Evolutionary conservation across 2,329 filamentous ascomycete species (phyloP).

Genomic region (Cordyceps militaris): DNA sequence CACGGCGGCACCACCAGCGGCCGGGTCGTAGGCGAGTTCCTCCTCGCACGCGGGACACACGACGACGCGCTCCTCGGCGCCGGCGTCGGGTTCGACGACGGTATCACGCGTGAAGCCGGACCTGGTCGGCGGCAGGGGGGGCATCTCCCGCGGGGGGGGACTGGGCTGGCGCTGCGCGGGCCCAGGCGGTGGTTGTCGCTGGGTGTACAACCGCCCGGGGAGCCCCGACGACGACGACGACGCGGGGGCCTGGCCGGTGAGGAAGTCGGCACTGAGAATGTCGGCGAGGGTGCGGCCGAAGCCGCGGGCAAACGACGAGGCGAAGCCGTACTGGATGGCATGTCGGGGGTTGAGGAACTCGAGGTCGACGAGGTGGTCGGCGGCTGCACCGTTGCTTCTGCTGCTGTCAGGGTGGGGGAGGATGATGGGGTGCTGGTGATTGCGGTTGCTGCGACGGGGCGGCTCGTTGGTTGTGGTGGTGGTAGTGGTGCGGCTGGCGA

Average conservation of each 20-base stretch:
- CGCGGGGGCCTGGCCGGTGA: background rate
- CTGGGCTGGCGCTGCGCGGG: constrained; percentile 21
- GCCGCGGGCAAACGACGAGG: constrained; percentile 18
- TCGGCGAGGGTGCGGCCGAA: constrained; percentile 14
- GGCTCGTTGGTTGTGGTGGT: background rate
- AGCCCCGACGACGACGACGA: background rate
- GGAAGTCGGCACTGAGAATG: constrained; percentile 6
- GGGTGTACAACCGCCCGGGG: constrained; percentile 13
- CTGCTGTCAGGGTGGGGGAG: background rate
- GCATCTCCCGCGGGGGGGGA: constrained; percentile 45
- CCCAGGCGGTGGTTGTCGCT: constrained; percentile 16
- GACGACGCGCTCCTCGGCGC: constrained; percentile 60
- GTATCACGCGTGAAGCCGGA: constrained; percentile 78
- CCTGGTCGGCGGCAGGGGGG: constrained; percentile 56
- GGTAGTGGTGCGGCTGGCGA: too few species aligned
- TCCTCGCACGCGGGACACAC: constrained; percentile 82
- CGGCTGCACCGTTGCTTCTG: background rate
- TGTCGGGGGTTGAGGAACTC: constrained; percentile 17
- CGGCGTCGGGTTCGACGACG: constrained; percentile 20
- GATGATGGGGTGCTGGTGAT: constrained; percentile 13
- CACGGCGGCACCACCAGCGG: constrained; percentile 18
- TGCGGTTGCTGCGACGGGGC: constrained; percentile 8
- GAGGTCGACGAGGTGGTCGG: constrained; percentile 22
- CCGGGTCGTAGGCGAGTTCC: constrained; percentile 69
- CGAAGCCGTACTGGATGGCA: constrained; percentile 14